Conservation (phyloP, 2,329 filamentous ascomycete genomes). For the Pseudogymnoascus sp. region DNA sequence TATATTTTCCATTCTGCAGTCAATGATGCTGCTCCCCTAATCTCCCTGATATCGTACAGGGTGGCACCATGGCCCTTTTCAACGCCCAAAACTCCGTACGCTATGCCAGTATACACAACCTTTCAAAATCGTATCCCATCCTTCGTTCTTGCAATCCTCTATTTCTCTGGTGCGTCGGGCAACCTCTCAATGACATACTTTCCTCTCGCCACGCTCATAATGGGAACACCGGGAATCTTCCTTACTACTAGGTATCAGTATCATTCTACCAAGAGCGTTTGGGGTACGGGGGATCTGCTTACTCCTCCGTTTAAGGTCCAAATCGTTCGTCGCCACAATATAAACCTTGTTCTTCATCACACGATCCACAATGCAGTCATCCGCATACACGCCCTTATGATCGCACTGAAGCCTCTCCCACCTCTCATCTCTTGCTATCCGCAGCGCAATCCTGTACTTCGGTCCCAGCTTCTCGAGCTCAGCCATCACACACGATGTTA, state of each 20-base stretch:
- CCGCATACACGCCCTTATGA: slow-evolving; percentile 78
- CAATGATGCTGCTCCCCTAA: not conserved
- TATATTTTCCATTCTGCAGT: not conserved
- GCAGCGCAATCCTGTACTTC: slow-evolving; percentile 75
- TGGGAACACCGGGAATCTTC: slow-evolving; percentile 65
- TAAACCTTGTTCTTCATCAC: slow-evolving; percentile 66
- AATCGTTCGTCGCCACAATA: slow-evolving; percentile 66
- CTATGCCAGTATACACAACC: slow-evolving; percentile 4
- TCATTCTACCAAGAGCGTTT: not conserved
- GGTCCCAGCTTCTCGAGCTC: slow-evolving; percentile 79
- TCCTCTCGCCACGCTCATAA: slow-evolving; percentile 72
- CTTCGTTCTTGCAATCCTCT: not conserved
- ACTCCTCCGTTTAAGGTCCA: slow-evolving; percentile 65
- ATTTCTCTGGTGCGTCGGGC: slow-evolving; percentile 66
- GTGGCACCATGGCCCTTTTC: slow-evolving; percentile 2
- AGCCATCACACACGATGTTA: slow-evolving; percentile 71
- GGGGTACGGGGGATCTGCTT: not conserved
- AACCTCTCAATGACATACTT: slow-evolving; percentile 94
- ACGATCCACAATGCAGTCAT: slow-evolving; percentile 70
- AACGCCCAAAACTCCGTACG: slow-evolving; percentile 7
- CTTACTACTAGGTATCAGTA: slow-evolving; percentile 15
- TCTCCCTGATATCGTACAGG: not conserved
- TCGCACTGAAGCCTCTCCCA: slow-evolving; percentile 80
- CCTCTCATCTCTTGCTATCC: slow-evolving; percentile 77
- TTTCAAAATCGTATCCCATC: not conserved